Conservation (phyloP, 495 filamentous ascomycete species). For the Lasiosphaeria miniovina region DNA sequence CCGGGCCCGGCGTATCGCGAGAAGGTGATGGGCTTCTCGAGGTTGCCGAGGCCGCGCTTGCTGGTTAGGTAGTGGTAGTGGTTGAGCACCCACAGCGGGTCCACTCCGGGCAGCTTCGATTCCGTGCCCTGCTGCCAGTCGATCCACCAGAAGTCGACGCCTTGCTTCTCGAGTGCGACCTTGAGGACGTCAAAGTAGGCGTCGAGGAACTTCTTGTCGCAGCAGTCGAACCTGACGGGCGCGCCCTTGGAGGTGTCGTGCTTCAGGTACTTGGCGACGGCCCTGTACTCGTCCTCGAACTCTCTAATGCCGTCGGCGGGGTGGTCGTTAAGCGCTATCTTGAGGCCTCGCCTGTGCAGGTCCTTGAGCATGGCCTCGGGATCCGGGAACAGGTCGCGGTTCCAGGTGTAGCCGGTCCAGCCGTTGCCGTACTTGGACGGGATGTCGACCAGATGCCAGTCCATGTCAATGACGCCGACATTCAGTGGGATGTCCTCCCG, state of each 20-base stretch:
- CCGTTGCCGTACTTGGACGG: conserved; percentile 37
- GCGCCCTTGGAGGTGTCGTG: conserved; percentile 42
- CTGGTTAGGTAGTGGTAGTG: conserved; percentile 58
- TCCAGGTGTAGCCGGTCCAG: conserved; percentile 64
- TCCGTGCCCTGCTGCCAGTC: conserved; percentile 60
- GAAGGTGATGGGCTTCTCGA: conserved; percentile 38
- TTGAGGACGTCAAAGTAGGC: conserved; percentile 58
- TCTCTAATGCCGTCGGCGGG: conserved; percentile 52
- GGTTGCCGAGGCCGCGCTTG: conserved; percentile 23
- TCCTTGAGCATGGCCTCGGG: conserved; percentile 42
- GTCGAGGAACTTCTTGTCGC: conserved; percentile 49
- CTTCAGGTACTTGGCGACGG: conserved; percentile 46
- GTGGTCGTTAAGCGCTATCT: conserved; percentile 55
- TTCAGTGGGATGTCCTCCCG: conserved; percentile 48
- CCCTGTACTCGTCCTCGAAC: conserved; percentile 51
- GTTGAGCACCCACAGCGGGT: conserved; percentile 62
- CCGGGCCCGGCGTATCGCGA: conserved; percentile 59
- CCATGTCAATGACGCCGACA: conserved; percentile 60
- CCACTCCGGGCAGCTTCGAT: conserved; percentile 52
- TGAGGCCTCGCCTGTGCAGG: conserved; percentile 44
- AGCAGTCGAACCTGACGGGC: conserved; percentile 54
- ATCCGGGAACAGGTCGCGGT: conserved; percentile 52
- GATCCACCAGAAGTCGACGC: conserved; percentile 59
- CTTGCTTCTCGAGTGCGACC: conserved; percentile 45
- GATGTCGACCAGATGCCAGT: conserved; percentile 54